Evolutionary conservation across 2,329 filamentous ascomycete species (phyloP).

Genomic region (Dothideomycetes sp.): DNA sequence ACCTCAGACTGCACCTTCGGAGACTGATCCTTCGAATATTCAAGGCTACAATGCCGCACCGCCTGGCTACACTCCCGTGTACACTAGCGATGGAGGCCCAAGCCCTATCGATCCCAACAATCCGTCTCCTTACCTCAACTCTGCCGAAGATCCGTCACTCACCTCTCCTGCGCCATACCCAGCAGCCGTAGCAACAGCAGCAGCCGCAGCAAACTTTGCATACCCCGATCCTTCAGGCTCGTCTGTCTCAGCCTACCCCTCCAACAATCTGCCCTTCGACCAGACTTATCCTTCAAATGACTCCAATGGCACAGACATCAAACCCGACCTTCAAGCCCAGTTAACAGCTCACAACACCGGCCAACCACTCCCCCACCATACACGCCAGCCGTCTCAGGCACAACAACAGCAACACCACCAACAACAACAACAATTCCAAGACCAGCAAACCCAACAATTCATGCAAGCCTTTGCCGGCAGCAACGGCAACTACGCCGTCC

Average conservation of each 20-base stretch:
- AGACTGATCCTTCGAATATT: slow-evolving; percentile 1
- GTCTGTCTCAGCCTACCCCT: slow-evolving; percentile 14
- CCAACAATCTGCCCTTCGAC: slow-evolving; percentile 13
- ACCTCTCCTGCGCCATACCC: not conserved
- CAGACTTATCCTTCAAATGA: not conserved
- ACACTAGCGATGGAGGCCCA: not conserved
- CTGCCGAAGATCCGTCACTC: not conserved
- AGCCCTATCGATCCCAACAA: slow-evolving; percentile 3
- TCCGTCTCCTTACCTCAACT: not conserved
- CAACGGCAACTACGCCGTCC: slow-evolving; percentile 2
- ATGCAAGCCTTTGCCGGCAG: slow-evolving; percentile 6
- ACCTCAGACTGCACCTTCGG: not conserved
- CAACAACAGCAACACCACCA: no score
- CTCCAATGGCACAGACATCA: slow-evolving; percentile 10
- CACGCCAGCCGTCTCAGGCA: slow-evolving; percentile 3
- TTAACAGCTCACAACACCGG: slow-evolving; percentile 12
- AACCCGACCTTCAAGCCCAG: slow-evolving; percentile 10
- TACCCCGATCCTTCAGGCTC: slow-evolving; percentile 14
- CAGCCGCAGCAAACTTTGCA: slow-evolving; percentile 10
- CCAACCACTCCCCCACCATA: slow-evolving; percentile 9
- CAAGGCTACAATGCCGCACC: slow-evolving; percentile 12
- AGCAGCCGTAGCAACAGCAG: not conserved
- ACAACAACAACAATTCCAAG: no score
- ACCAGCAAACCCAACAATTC: slow-evolving; percentile 5
- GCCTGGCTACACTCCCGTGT: slow-evolving; percentile 6